Percentiles rank a stretch among this genome's conserved stretches.
phyloP scores from a whole-genome alignment of 164 flowering plant genomes.

The Umbellularia californica region DNA sequence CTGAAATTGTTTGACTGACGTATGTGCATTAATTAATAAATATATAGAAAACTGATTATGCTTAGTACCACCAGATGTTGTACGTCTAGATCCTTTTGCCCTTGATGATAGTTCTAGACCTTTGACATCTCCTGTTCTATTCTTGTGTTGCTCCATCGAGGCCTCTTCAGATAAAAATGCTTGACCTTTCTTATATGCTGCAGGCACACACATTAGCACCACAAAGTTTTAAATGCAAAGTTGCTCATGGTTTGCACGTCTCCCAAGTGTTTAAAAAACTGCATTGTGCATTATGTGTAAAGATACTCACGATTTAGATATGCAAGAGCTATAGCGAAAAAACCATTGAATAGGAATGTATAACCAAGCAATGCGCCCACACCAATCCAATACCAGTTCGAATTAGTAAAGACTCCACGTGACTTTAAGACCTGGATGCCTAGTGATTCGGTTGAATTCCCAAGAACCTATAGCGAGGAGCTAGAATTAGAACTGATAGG shows the following conservation, averaged over 20 bases:
- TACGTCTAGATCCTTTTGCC: conserved; percentile 4
- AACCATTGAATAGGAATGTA: conserved; percentile 24
- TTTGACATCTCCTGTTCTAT: conserved; percentile 4
- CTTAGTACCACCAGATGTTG: conserved; percentile 7
- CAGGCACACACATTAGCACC: conserved; percentile 17
- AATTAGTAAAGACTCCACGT: conserved; percentile 31
- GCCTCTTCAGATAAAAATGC: conserved; percentile 7
- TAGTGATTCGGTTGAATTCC: conserved; percentile 12
- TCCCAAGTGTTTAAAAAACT: conserved; percentile 33
- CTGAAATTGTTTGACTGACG: background rate
- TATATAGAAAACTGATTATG: background rate
- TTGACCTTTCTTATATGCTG: background rate
- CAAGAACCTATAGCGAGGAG: background rate
- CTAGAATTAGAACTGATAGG: background rate
- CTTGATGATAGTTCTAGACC: conserved; percentile 11
- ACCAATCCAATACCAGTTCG: conserved; percentile 44
- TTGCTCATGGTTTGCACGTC: conserved; percentile 19
- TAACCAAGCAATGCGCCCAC: conserved; percentile 29
- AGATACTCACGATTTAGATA: conserved; percentile 32
- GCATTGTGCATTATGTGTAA: conserved; percentile 28
- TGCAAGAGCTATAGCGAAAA: conserved; percentile 20
- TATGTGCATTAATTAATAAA: background rate
- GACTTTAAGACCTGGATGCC: conserved; percentile 20
- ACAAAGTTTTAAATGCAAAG: conserved; percentile 40
- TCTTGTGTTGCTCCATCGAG: conserved; percentile 1